These are phyloP conservation scores for Coniochaeta sp. DNA, from an alignment of 2,329 filamentous ascomycete genomes.

Conservation along the genomic window DNA sequence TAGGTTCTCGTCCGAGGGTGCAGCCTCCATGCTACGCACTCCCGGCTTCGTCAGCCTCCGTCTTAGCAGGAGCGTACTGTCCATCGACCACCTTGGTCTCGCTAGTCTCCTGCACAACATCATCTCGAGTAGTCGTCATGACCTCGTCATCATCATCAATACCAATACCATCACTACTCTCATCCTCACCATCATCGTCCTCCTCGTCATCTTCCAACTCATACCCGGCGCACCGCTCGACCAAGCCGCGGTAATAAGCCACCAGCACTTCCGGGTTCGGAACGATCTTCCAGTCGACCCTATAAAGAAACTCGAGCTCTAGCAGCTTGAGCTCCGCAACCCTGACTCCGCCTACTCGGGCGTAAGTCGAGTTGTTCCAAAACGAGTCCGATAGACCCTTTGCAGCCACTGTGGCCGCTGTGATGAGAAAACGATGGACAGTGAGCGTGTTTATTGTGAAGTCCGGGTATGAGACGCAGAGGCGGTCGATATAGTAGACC, in stretches of 20 bases:
- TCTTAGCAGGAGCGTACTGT: background rate
- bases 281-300: conserved; percentile 94
- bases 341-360: conserved; percentile 85
- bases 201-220: conserved; percentile 34
- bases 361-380: conserved; percentile 97
- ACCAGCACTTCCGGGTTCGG: conserved; percentile 89
- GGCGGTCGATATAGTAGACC: conserved; percentile 96
- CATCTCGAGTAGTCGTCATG: conserved; percentile 16
- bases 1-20: background rate
- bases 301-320: conserved; percentile 86
- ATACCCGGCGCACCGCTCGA: conserved; percentile 57
- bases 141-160: conserved; percentile 19
- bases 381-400: conserved; percentile 96
- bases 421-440: conserved; percentile 94
- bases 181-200: conserved; percentile 19
- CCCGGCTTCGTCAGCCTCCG: background rate
- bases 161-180: conserved; percentile 21
- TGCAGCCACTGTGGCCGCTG: conserved; percentile 87
- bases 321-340: conserved; percentile 82
- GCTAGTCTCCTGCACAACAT: conserved; percentile 17
- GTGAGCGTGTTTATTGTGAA: conserved; percentile 96
- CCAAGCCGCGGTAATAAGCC: conserved; percentile 85
- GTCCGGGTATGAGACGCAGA: conserved; percentile 85
- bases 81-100: conserved; percentile 5
- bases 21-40: background rate